Percentiles rank a stretch among this genome's conserved stretches.
Evolutionary conservation across 768 basidiomycete species (phyloP).

Genomic region (Mycena capillaripes): DNA sequence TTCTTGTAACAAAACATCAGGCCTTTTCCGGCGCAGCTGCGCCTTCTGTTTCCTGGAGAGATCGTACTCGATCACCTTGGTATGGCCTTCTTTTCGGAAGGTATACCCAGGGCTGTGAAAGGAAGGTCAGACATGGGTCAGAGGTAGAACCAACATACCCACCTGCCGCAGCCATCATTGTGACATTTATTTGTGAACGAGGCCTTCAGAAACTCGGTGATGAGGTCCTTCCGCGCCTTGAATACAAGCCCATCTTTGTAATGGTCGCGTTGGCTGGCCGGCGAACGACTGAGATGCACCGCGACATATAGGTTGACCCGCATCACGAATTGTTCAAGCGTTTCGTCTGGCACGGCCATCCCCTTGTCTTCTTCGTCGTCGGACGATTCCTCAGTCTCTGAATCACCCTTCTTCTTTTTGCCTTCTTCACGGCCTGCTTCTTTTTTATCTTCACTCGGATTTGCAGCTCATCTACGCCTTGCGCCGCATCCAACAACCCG

Average conservation of each 20-base stretch:
- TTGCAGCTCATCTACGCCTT: slow-evolving; percentile 79
- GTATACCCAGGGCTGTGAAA: slow-evolving; percentile 79
- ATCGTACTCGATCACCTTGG: slow-evolving; percentile 96
- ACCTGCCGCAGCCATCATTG: slow-evolving; percentile 85
- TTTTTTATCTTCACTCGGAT: slow-evolving; percentile 53
- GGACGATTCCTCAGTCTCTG: slow-evolving; percentile 53
- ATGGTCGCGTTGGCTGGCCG: slow-evolving; percentile 77
- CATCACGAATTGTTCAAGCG: slow-evolving; percentile 69
- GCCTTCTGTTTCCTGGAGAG: slow-evolving; percentile 84
- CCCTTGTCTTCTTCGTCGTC: slow-evolving; percentile 59
- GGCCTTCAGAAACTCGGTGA: slow-evolving; percentile 83
- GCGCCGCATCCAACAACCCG: slow-evolving; percentile 88
- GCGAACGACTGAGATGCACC: slow-evolving; percentile 62
- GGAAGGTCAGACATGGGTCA: slow-evolving; percentile 19
- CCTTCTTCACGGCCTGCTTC: slow-evolving; percentile 34
- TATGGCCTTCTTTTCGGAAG: slow-evolving; percentile 93
- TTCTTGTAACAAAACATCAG: slow-evolving; percentile 78
- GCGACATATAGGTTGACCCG: slow-evolving; percentile 78
- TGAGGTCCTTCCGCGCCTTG: slow-evolving; percentile 86
- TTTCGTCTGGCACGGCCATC: slow-evolving; percentile 66
- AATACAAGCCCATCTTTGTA: slow-evolving; percentile 94
- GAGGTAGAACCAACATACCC: slow-evolving; percentile 48
- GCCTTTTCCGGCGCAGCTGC: slow-evolving; percentile 71
- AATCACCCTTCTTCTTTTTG: slow-evolving; percentile 48
- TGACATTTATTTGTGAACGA: slow-evolving; percentile 81